Evolutionary conservation across 352 stramenopile species (phyloP).

Genomic region (Aphanomyces stellatus): DNA sequence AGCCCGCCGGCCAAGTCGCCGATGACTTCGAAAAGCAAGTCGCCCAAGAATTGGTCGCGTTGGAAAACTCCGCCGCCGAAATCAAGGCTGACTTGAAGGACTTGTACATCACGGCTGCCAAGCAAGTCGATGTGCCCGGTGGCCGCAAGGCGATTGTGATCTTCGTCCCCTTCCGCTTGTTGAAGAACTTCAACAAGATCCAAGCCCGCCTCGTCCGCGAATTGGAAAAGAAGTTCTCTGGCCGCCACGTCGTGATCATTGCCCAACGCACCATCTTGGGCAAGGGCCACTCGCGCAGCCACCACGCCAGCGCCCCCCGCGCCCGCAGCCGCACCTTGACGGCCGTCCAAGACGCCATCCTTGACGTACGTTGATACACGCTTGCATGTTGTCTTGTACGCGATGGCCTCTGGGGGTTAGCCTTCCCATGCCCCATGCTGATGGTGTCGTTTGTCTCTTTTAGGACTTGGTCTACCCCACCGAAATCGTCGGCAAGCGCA

Average conservation of each 20-base stretch:
- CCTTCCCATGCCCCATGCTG: conserved; percentile 84
- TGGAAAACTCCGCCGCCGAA: conserved; percentile 91
- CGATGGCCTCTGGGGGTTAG: conserved; percentile 86
- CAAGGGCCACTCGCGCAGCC: conserved; percentile 93
- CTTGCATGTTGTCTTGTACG: conserved; percentile 32
- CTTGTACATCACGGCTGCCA: conserved; percentile 98
- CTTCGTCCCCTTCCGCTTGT: conserved; percentile 98
- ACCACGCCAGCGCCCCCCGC: conserved; percentile 91
- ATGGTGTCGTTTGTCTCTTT: conserved; percentile 31
- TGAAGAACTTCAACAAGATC: conserved; percentile 98
- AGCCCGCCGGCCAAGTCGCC: conserved; percentile 72
- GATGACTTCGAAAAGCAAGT: conserved; percentile 87
- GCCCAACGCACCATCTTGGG: conserved; percentile 98
- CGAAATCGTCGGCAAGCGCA: conserved; percentile 99
- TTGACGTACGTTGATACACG: conserved; percentile 85
- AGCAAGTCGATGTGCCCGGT: conserved; percentile 95
- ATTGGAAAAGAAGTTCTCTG: conserved; percentile 99
- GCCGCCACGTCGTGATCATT: conserved; percentile 98
- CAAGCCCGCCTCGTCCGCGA: conserved; percentile 96
- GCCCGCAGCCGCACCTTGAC: conserved; percentile 97
- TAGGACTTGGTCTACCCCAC: conserved; percentile 99
- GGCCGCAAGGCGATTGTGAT: conserved; percentile 97
- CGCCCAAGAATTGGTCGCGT: conserved; percentile 77
- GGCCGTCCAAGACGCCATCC: conserved; percentile 97
- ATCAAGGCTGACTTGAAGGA: conserved; percentile 98